Base-by-base conservation (phyloP, 2,329 filamentous ascomycete genomes). In the Coniella lustricola region DNA sequence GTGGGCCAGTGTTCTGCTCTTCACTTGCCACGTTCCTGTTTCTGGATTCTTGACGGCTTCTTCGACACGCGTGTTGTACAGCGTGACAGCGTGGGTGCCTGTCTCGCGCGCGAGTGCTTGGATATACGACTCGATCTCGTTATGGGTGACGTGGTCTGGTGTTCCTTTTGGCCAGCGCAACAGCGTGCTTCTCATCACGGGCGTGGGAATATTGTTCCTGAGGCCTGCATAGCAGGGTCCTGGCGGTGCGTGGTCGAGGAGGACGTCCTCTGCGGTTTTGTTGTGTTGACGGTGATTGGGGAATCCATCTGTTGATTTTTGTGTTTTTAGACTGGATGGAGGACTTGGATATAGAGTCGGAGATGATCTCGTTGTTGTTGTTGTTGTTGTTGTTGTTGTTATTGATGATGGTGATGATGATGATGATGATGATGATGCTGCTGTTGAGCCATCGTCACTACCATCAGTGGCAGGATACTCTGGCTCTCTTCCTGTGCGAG, bases 171-270 rank as follows among this genome's bases (percentile, higher is more conserved):
- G 79, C 75, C 83, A 87, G 0, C 58, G 53, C 3, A 65, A 60
- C 2, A 76, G 60, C 8, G 62, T 65, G 49, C 65, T 72, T 36
- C 64, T 61, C 63, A 76, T 67, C 3, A 75, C 57, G 18, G 62
- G 71, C n/a, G 83, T 81, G 0, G 86, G 84, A 3, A 90, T 84
- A 57, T 91, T 93, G 32, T 85, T 88, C 59, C 83, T 83, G 7
- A 90, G 66, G 2, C 75, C 73, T 4, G 63, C 64, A 50, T 76
- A 66, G 75, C 77, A 69, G 72, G 89, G 67, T 39, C 48, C 54
- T 79, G 79, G 25, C 50, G 81, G 61, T 3, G 57, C 59, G 39
- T 65, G 61, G 77, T 39, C 17, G 4, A 52, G 32, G 2, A 36
- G 31, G 10, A 47, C 25, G 7, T 52, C 39, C 12, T 44, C 45